phyloP scores from a whole-genome alignment of 2,329 filamentous ascomycete species.

The Fusarium circinatum region DNA sequence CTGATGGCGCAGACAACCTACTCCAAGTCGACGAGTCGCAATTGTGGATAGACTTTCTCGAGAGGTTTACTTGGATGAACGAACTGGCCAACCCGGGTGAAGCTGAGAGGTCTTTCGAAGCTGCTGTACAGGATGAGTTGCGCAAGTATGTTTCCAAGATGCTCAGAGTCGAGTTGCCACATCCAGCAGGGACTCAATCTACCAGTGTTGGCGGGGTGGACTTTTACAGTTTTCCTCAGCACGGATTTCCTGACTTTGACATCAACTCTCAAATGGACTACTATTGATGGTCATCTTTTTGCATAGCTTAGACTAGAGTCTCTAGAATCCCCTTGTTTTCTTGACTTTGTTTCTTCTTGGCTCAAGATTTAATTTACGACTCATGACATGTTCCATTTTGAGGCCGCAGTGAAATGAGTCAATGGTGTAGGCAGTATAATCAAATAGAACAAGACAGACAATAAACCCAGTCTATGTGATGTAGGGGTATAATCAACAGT shows the following conservation, averaged over 20 bases:
- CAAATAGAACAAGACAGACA: constrained; percentile 8
- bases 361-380: neutral
- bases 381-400: neutral
- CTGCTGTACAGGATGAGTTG: constrained; percentile 23
- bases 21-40: constrained; percentile 10
- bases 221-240: constrained; percentile 1
- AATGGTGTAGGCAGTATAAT: neutral
- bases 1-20: constrained; percentile 13
- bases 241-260: constrained; percentile 4
- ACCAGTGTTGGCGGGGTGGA: neutral
- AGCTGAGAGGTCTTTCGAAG: constrained; percentile 36
- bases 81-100: constrained; percentile 22
- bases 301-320: neutral
- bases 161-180: constrained; percentile 30
- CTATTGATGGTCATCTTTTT: neutral
- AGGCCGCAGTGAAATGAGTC: neutral
- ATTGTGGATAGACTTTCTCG: constrained; percentile 36
- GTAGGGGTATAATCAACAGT: constrained; percentile 38
- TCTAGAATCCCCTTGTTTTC: neutral
- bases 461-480: constrained; percentile 22
- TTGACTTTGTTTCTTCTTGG: neutral
- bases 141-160: constrained; percentile 32
- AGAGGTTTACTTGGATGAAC: constrained; percentile 42
- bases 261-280: constrained; percentile 5
- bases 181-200: constrained; percentile 9